Conservation (phyloP, 352 stramenopile genomes). For the Phytophthora cactorum region DNA sequence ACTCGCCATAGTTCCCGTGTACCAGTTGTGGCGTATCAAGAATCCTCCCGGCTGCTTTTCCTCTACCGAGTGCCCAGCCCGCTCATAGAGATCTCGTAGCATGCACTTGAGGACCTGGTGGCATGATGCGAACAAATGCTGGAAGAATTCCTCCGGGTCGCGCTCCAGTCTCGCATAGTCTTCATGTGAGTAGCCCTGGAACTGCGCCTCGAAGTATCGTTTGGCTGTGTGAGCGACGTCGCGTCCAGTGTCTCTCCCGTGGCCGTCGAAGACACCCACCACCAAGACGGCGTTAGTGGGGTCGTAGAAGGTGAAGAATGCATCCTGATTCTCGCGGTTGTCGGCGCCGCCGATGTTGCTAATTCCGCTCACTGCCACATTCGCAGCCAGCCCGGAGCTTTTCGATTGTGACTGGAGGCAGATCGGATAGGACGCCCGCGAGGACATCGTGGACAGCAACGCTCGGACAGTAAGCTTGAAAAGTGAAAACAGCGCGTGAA, state of each 20-base stretch:
- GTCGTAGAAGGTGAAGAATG: conserved; percentile 79
- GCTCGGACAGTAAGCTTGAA: conserved; percentile 9
- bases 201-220: conserved; percentile 69
- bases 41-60: conserved; percentile 66
- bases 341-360: conserved; percentile 64
- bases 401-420: conserved; percentile 24
- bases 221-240: conserved; percentile 70
- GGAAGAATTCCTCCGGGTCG: conserved; percentile 58
- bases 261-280: conserved; percentile 86
- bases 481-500: conserved; percentile 15
- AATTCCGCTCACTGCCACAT: conserved; percentile 51
- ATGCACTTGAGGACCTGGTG: conserved; percentile 69
- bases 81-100: conserved; percentile 69
- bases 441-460: conserved; percentile 13
- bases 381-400: conserved; percentile 10
- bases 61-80: conserved; percentile 58
- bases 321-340: conserved; percentile 87
- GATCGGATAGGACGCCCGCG: conserved; percentile 20
- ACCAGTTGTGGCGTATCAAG: conserved; percentile 54
- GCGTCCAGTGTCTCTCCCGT: conserved; percentile 79
- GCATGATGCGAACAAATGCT: conserved; percentile 58
- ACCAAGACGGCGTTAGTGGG: conserved; percentile 49
- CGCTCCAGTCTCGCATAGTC: conserved; percentile 62
- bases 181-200: conserved; percentile 48
- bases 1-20: conserved; percentile 54